Evolutionary conservation across 1,139 yeast species (phyloP), one percentile per base, ranked within the genome.

Genomic region (Blastobotrys ciferrii): DNA sequence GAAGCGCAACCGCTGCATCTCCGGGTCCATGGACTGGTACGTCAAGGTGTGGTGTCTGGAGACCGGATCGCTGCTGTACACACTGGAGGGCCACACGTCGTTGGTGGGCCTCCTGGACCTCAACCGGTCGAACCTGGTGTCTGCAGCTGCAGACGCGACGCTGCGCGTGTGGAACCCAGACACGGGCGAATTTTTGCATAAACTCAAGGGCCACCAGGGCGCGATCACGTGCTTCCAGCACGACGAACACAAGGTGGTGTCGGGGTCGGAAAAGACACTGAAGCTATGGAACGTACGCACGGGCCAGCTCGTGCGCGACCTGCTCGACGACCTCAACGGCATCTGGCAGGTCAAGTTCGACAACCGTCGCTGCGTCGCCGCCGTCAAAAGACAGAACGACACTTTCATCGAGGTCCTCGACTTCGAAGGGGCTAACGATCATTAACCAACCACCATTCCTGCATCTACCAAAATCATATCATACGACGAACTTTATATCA

Each of bases 331-430:
- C 63, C 83, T 83, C 25, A 77, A 89, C 14, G 85, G 88, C 30
- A 89, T 92, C 28, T 92, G 98, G 98, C 96, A 94, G 60, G 96
- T 92, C 1, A 79, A 87, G 57, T 87, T 89, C 62, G 95, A 88
- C 64, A 81, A 82, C 54, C 78, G 86, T 52, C 75, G 92, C 46
- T 86, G 98, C 62, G 88, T 92, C 33, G 94, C 95, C 17, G 98
- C 98, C 0, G 95, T 91, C n/a, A 87, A 84, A 73, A 76, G 83
- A 58, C 82, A 80, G 48, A 77, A 78, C 32, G 81, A 80, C 57
- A 85, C 84, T 35, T 74, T 67, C 51, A 82, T 92, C 54, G 97
- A 91, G 65, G 85, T 92, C 36, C 71, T 89, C 48, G 97, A 91
- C 63, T 92, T 91, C 67, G 84, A 85, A 56, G 31, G 18, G 18